Evolutionary conservation across 164 flowering plant species (phyloP).

Genomic region (Chloranthus sessilifolius): DNA sequence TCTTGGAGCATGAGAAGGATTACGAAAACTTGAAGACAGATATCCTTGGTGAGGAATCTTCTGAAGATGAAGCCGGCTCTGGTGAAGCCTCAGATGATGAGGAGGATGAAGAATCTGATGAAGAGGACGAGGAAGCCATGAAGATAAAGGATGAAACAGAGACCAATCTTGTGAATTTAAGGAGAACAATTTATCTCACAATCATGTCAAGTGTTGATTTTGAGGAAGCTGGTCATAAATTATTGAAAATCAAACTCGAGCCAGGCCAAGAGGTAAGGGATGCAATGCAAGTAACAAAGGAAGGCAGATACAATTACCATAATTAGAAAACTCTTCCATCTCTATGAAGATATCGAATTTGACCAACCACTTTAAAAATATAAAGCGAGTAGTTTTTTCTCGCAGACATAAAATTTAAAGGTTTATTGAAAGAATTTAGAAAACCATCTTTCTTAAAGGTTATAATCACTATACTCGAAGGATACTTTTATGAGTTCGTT

Average conservation of each 20-base stretch:
- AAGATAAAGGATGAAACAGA: slow-evolving; percentile 87
- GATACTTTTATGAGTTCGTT: too few relatives aligned
- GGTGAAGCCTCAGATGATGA: slow-evolving; percentile 46
- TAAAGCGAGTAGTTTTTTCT: too few relatives aligned
- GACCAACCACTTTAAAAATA: too few relatives aligned
- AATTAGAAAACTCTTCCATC: too few relatives aligned
- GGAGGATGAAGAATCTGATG: slow-evolving; percentile 47
- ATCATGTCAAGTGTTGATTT: slow-evolving; percentile 99
- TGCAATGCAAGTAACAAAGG: background rate
- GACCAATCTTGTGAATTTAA: slow-evolving; percentile 81
- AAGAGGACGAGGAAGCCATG: slow-evolving; percentile 60
- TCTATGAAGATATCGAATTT: too few relatives aligned
- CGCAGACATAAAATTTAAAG: too few relatives aligned
- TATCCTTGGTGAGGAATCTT: slow-evolving; percentile 60
- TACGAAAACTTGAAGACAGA: slow-evolving; percentile 63
- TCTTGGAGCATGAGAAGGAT: slow-evolving; percentile 55
- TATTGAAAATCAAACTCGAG: slow-evolving; percentile 88
- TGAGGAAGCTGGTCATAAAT: slow-evolving; percentile 99
- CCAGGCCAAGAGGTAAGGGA: slow-evolving; percentile 98
- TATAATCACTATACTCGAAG: too few relatives aligned
- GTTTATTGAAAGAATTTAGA: too few relatives aligned
- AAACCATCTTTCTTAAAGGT: too few relatives aligned
- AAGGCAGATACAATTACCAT: too few relatives aligned
- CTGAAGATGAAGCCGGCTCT: slow-evolving; percentile 60
- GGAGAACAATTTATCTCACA: slow-evolving; percentile 91